A percentile compares a stretch with the other conserved stretches of the same genome.
Conservation (phyloP, 208 protist species). For the Wallacemonas sp. region DNA sequence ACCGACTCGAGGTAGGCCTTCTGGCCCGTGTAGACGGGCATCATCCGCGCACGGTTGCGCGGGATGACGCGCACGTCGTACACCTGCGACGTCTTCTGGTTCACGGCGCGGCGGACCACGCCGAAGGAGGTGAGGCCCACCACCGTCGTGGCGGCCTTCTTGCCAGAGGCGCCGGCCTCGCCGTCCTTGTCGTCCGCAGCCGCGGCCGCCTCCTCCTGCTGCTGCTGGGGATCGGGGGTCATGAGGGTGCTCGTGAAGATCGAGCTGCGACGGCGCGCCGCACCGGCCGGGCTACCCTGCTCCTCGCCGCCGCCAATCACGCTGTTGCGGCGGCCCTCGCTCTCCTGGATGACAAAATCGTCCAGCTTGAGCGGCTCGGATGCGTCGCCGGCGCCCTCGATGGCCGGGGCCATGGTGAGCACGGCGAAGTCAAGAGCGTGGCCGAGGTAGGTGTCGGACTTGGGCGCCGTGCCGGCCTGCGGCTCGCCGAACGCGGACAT, state of each 20-base stretch:
- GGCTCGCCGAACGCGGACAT: conserved; percentile 35
- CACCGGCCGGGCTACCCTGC: conserved; percentile 18
- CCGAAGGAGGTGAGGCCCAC: conserved; percentile 70
- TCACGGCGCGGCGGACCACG: conserved; percentile 67
- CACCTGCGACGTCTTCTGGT: conserved; percentile 63
- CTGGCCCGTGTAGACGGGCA: conserved; percentile 24
- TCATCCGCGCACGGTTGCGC: conserved; percentile 54
- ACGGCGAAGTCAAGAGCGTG: conserved; percentile 62
- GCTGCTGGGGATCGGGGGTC: conserved; percentile 3
- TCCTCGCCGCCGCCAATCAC: conserved; percentile 8
- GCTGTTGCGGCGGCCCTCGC: conserved; percentile 12
- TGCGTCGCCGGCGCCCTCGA: conserved; percentile 19
- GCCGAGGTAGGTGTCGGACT: conserved; percentile 43
- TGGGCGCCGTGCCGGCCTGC: conserved; percentile 10
- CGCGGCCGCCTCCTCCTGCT: conserved; percentile 10
- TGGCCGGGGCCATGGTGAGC: conserved; percentile 35
- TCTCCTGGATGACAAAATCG: conserved; percentile 59
- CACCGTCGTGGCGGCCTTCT: conserved; percentile 36
- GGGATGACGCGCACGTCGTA: conserved; percentile 85
- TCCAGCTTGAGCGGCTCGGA: conserved; percentile 57
- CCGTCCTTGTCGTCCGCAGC: conserved; percentile 16
- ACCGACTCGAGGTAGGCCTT: conserved; percentile 21
- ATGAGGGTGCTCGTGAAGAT: conserved; percentile 61
- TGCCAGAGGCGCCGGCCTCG: conserved; percentile 9
- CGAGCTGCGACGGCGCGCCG: conserved; percentile 45